These are phyloP conservation scores for Apostasia ramifera DNA, from an alignment of 106 monocot species.

Conservation along the genomic window DNA sequence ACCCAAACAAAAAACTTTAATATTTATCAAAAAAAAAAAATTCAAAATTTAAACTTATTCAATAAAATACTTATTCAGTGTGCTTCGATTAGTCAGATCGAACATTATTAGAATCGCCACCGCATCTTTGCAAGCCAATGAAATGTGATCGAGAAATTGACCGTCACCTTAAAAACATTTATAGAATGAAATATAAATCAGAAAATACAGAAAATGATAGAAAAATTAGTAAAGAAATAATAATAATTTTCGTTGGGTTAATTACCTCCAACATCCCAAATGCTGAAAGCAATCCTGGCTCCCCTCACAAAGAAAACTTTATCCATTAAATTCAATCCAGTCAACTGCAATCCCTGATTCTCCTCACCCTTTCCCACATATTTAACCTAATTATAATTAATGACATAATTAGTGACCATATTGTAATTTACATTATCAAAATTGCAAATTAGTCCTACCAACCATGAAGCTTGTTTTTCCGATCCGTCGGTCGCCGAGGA, in stretches of 20 bases:
- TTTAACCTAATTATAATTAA: constrained; percentile 35
- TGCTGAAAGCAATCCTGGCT: constrained; percentile 54
- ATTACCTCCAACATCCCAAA: constrained; percentile 91
- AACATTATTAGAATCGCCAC: constrained; percentile 93
- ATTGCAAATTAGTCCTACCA: not conserved
- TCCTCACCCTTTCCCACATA: constrained; percentile 62
- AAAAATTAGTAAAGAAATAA: not conserved
- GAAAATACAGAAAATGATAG: not conserved
- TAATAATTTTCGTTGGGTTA: not conserved
- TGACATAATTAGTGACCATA: not conserved
- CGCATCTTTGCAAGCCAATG: constrained; percentile 90
- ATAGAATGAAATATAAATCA: not conserved
- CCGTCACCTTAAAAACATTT: constrained; percentile 43
- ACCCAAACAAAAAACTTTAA: not conserved
- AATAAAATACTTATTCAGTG: constrained; percentile 59
- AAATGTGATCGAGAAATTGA: constrained; percentile 51
- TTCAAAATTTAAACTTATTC: not conserved
- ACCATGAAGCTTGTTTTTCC: constrained; percentile 98
- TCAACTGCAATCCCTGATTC: constrained; percentile 48
- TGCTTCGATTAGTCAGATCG: constrained; percentile 79
- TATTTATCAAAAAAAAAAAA: not conserved
- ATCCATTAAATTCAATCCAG: constrained; percentile 74
- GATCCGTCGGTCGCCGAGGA: constrained; percentile 69
- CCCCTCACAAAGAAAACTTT: constrained; percentile 52
- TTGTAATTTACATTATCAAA: too few relatives aligned